A percentile compares a stretch with the other conserved stretches of the same genome.
Conservation (phyloP, 2,329 filamentous ascomycete species). For the Rutstroemia sp. region DNA sequence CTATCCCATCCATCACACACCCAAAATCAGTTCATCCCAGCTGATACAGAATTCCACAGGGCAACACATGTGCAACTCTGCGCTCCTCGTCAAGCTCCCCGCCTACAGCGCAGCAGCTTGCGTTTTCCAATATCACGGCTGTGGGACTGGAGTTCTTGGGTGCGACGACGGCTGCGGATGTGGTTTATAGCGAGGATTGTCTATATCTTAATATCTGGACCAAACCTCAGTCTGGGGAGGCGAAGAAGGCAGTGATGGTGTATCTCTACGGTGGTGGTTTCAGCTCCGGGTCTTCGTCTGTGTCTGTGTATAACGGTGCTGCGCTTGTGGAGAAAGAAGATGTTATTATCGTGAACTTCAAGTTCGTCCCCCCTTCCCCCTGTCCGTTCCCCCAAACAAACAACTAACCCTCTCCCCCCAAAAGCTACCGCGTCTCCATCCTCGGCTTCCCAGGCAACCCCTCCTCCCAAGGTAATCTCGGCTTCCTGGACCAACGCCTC, state of each 20-base stretch:
- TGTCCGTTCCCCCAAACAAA: no score
- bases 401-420: slow-evolving; percentile 10
- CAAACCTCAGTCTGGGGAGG: slow-evolving; percentile 23
- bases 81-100: not conserved
- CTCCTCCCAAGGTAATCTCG: slow-evolving; percentile 31
- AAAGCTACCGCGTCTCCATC: slow-evolving; percentile 51
- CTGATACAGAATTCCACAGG: not conserved
- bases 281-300: slow-evolving; percentile 9
- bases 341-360: slow-evolving; percentile 7
- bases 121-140: not conserved
- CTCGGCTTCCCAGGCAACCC: slow-evolving; percentile 57
- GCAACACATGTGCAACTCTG: not conserved
- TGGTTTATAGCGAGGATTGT: slow-evolving; percentile 28
- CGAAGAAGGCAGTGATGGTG: slow-evolving; percentile 33
- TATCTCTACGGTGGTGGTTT: slow-evolving; percentile 39
- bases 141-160: slow-evolving; percentile 5
- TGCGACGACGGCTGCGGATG: not conserved
- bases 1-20: no score
- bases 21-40: not conserved
- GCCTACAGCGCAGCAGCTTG: not conserved
- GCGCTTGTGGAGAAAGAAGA: slow-evolving; percentile 3
- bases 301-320: slow-evolving; percentile 6
- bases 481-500: slow-evolving; percentile 52
- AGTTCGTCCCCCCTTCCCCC: slow-evolving; percentile 27
- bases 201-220: slow-evolving; percentile 33